These are phyloP conservation scores for Leccinum obscurum DNA, from an alignment of 768 basidiomycete species.

Conservation along the genomic window DNA sequence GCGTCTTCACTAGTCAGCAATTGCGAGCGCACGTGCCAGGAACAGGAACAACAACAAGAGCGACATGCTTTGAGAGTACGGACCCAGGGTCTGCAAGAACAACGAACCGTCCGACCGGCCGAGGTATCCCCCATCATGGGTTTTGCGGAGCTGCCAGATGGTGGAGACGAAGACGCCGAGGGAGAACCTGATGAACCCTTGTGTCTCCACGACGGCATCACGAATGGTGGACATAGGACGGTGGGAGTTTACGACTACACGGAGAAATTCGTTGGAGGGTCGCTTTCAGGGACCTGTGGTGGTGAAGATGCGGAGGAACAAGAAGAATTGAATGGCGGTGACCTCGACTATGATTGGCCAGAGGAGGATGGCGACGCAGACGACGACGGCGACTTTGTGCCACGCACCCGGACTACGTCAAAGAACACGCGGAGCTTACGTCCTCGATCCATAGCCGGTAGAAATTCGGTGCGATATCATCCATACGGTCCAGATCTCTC, in stretches of 20 bases:
- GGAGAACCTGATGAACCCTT: conserved; percentile 35
- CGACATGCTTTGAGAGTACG: conserved; percentile 31
- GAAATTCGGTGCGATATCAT: conserved; percentile 35
- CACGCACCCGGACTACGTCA: conserved; percentile 35
- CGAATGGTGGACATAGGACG: conserved; percentile 30
- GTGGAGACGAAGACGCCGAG: conserved; percentile 38
- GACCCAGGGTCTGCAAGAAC: conserved; percentile 35
- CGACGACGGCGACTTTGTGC: conserved; percentile 36
- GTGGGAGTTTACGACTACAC: conserved; percentile 26
- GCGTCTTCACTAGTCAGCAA: conserved; percentile 30
- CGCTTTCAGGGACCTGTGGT: conserved; percentile 22
- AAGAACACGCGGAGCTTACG: conserved; percentile 39
- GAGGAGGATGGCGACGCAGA: conserved; percentile 33
- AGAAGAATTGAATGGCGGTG: conserved; percentile 25
- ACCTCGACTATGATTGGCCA: conserved; percentile 31
- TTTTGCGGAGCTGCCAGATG: conserved; percentile 30
- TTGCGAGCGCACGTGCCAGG: conserved; percentile 40
- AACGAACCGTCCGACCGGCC: conserved; percentile 34
- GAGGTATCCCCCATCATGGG: conserved; percentile 35
- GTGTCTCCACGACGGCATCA: conserved; percentile 21
- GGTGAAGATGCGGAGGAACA: conserved; percentile 29
- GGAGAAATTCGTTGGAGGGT: conserved; percentile 19
- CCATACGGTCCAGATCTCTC: conserved; percentile 30
- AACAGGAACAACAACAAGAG: conserved; percentile 38
- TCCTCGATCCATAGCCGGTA: conserved; percentile 35